Base-by-base conservation (phyloP, 2,329 filamentous ascomycete genomes). In the Fonsecaea monophora region DNA sequence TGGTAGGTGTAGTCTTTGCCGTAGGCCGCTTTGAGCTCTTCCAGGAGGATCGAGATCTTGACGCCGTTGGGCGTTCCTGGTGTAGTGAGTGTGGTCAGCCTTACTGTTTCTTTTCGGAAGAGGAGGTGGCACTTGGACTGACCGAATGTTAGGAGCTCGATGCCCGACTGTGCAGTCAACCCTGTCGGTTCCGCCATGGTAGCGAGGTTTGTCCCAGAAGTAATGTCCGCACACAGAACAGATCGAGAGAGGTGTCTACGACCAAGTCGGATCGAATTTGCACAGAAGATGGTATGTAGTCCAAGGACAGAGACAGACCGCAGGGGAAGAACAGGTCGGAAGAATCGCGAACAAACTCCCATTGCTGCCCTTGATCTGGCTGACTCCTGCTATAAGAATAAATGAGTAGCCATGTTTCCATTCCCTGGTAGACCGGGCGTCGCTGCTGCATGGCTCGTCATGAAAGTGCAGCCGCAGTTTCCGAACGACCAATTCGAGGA, bases 31-130 rank as follows among this genome's bases (percentile, higher is more conserved):
- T 54, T 35, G 53, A 54, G 53, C 53, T 54, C 53, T 18, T 54
- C 53, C 25, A 54, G 25, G 25, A 35, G 25, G 7, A 35, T 35
- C 4, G 32, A 35, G 25, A 54, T 35, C 53, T 54, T 54, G 53
- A 54, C 1, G 53, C 53, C 53, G 32, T 54, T 54, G 7, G 53
- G 53, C 32, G 53, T 54, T 18, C 40, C 40, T 45, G n/a, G 9
- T 45, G 15, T 4, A 0, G 9, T 45, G 15, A 4, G 6, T 5
- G 18, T 45, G 15, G 40, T 45, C 25, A 25, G 25, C 25, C 25
- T 25, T 10, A 40, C 12, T 4, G 13, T 40, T 10, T 1, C 37
- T 40, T 15, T 15, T 15, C 38, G 15, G 35, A 10, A 10, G 38
- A 15, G 38, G 38, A 13, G 12, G 40, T 18, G 5, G 6, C 5